A percentile compares a stretch with the other conserved stretches of the same genome.
These are phyloP conservation scores for Quercus berberidifolia DNA, from an alignment of 306 rosid genomes.

Conservation along the genomic window DNA sequence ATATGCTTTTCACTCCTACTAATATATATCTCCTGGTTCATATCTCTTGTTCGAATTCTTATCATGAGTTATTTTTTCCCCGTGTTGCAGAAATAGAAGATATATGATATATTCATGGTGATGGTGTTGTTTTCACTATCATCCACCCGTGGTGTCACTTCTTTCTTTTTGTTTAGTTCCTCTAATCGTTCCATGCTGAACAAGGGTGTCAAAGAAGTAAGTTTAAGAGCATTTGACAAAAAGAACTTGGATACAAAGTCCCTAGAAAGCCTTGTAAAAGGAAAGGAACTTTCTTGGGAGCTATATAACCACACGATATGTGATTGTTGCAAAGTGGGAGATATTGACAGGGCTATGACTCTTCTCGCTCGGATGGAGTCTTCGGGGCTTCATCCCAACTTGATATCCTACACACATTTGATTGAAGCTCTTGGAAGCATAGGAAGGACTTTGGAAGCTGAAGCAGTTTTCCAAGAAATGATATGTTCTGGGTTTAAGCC, in stretches of 20 bases:
- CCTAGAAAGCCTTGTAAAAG: conserved; percentile 11
- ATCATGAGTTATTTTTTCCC: neutral
- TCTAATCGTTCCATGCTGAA: conserved; percentile 9
- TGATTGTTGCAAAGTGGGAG: conserved; percentile 47
- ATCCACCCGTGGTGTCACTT: conserved; percentile 19
- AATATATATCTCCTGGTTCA: neutral
- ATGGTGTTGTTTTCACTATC: conserved; percentile 28
- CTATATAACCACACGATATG: conserved; percentile 34
- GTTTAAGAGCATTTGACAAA: conserved; percentile 9
- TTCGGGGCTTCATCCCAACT: conserved; percentile 41
- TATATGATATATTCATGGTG: neutral
- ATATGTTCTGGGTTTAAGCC: conserved; percentile 47
- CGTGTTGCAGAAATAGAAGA: conserved; percentile 2
- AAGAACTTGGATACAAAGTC: neutral
- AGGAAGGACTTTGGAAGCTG: conserved; percentile 76
- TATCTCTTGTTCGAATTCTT: neutral
- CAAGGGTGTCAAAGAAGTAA: conserved; percentile 18
- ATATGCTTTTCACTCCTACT: no score
- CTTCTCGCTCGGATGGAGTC: conserved; percentile 61
- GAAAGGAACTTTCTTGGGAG: conserved; percentile 47
- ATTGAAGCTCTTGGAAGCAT: conserved; percentile 64
- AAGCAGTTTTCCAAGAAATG: conserved; percentile 65
- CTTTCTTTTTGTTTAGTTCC: conserved; percentile 14
- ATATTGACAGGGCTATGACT: conserved; percentile 52
- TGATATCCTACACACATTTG: conserved; percentile 35